These are phyloP conservation scores for Tripterygium wilfordii DNA, from an alignment of 177 flowering plant genomes.

Conservation along the genomic window DNA sequence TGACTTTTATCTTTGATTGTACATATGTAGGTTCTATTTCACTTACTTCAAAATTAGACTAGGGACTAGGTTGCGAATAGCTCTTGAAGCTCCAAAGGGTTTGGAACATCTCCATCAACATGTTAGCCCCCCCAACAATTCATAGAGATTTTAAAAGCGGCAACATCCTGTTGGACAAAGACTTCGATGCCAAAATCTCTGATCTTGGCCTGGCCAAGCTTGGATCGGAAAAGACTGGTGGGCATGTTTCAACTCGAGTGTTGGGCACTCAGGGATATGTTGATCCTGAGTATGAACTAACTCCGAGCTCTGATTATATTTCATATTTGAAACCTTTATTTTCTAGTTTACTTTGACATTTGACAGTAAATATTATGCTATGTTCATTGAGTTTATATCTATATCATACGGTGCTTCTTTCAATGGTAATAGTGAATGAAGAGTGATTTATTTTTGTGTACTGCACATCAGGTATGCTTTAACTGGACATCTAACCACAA, in stretches of 20 bases:
- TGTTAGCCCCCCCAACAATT: conserved; percentile 82
- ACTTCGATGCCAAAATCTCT: conserved; percentile 91
- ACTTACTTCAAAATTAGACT: conserved; percentile 51
- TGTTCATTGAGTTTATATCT: too few species aligned
- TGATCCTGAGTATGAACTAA: conserved; percentile 83
- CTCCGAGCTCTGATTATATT: background rate
- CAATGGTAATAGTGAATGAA: too few species aligned
- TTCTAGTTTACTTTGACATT: too few species aligned
- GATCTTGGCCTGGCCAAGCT: conserved; percentile 97
- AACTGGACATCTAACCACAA: conserved; percentile 95
- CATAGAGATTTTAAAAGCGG: conserved; percentile 99
- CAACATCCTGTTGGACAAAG: conserved; percentile 81
- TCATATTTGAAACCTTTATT: too few species aligned
- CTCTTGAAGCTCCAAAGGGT: conserved; percentile 96
- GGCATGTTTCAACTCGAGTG: conserved; percentile 94
- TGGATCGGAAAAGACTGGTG: conserved; percentile 93
- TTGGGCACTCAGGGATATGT: conserved; percentile 98
- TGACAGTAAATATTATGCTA: background rate
- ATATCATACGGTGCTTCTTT: too few species aligned
- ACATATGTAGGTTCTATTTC: conserved; percentile 42
- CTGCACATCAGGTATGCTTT: conserved; percentile 68
- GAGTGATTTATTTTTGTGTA: too few species aligned
- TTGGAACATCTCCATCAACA: conserved; percentile 95
- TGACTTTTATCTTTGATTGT: background rate
- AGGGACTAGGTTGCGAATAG: conserved; percentile 90